Evolutionary conservation across 805 yeast genomes (phyloP).

Genomic region (Blastobotrys chiropterorum): DNA sequence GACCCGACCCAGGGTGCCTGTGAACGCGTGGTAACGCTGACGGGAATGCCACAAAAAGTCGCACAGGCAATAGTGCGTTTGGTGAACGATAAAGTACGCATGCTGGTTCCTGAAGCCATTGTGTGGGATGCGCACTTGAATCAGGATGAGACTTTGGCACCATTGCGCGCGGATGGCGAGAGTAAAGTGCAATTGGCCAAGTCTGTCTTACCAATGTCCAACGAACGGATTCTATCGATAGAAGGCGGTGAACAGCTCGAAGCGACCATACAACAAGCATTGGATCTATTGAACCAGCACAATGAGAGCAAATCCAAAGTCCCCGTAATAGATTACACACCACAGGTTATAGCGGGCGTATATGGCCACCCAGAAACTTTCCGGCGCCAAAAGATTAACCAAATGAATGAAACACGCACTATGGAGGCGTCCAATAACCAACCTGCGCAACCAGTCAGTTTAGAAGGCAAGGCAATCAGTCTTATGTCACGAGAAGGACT

Average conservation of each 20-base stretch:
- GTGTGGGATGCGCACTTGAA: background rate
- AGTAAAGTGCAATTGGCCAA: background rate
- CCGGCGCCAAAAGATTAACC: constrained; percentile 16
- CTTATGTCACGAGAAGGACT: constrained; percentile 9
- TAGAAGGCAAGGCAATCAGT: constrained; percentile 5
- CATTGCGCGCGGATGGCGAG: background rate
- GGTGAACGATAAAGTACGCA: background rate
- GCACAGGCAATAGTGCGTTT: background rate
- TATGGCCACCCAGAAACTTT: constrained; percentile 21
- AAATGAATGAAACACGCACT: background rate
- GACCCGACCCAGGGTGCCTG: background rate
- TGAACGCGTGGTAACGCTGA: background rate
- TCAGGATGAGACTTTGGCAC: background rate
- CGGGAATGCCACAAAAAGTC: background rate
- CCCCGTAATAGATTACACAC: constrained; percentile 9
- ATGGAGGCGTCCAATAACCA: constrained; percentile 1
- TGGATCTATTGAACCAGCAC: background rate
- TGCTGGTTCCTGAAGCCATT: background rate
- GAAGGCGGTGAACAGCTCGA: background rate
- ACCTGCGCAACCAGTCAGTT: constrained; percentile 3
- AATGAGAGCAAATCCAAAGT: background rate
- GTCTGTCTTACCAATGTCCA: background rate
- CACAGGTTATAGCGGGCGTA: constrained; percentile 15
- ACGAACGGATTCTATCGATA: background rate
- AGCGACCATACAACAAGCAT: background rate